A percentile compares a stretch with the other conserved stretches of the same genome.
Evolutionary conservation across 371 early-diverging fungal genomes (phyloP).

Genomic region (Dichotomocladium elegans): DNA sequence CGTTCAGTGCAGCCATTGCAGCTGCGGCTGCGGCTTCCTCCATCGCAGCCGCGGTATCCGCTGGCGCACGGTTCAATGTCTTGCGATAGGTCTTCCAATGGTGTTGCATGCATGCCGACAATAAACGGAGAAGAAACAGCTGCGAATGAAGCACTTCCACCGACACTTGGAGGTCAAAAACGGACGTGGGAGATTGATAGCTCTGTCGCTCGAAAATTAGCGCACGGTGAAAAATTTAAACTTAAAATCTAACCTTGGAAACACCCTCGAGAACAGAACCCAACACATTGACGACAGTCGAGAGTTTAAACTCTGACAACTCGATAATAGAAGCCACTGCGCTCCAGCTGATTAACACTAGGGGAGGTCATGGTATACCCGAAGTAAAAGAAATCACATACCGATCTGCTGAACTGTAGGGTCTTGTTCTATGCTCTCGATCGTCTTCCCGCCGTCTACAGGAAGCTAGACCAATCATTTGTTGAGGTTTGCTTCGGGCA

Average conservation of each 20-base stretch:
- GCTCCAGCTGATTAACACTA: neutral
- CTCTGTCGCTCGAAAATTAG: neutral
- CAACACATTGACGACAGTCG: constrained; percentile 50
- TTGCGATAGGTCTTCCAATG: constrained; percentile 62
- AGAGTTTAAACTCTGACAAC: constrained; percentile 54
- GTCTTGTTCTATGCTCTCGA: constrained; percentile 60
- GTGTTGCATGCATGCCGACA: constrained; percentile 72
- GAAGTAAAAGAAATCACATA: neutral
- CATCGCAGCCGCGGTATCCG: neutral
- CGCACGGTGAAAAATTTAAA: neutral
- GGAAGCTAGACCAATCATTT: constrained; percentile 43
- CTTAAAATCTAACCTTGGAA: constrained; percentile 48
- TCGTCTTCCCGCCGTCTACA: constrained; percentile 44
- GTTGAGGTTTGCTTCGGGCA: neutral
- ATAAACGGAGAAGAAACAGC: constrained; percentile 65
- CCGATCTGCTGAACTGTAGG: constrained; percentile 64
- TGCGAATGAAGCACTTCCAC: constrained; percentile 71
- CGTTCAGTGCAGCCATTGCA: too few species aligned
- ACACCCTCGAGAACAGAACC: constrained; percentile 57
- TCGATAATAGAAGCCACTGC: constrained; percentile 60
- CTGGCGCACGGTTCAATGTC: constrained; percentile 6
- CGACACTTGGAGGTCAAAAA: constrained; percentile 50
- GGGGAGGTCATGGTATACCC: neutral
- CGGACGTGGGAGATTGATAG: constrained; percentile 13
- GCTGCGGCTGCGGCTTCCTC: constrained; percentile 13